Evolutionary conservation across 495 filamentous ascomycete genomes (phyloP), one percentile per base, ranked within the genome.

Genomic region (Lophiostoma macrostomum): DNA sequence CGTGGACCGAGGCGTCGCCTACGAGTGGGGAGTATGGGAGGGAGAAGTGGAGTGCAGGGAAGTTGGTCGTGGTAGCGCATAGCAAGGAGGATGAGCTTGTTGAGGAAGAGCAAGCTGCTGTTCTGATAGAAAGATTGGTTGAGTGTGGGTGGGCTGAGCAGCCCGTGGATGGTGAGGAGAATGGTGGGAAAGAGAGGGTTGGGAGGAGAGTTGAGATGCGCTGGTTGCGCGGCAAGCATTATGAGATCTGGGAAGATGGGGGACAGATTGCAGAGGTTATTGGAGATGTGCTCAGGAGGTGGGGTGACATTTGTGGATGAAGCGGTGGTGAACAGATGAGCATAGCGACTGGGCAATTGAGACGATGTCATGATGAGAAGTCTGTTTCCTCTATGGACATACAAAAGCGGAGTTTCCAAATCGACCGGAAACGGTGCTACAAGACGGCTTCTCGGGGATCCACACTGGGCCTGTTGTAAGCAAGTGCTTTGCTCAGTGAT

Each of bases 31-130:
- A 41, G 42, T 72, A 47, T 58, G 73, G 22, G 56, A 73, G 30
- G 65, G 66, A 56, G 60, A 60, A 71, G 8, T 73, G 76, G 77
- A 55, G 55, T 27, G 51, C 67, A 41, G 69, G 78, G 19, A 67
- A 64, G 30, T 58, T 80, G 24, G 76, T 78, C 35, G 73, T 86
- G 18, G 56, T 90, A 41, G 79, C 73, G 14, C 75, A 82, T 38
- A 86, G 83, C 25, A 53, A 58, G 5, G 76, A 77, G 7, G 85
- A 90, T 69, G 75, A 75, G 50, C 60, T 87, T 60, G 81, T 83
- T 48, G 77, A 80, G 66, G 62, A 44, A 71, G 73, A 67, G 44
- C 82, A 83, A 70, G 67, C 63, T 5, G 70, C 73, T 46, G 62
- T 46, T 25, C 74, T 87, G 79, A 51, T 76, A 20, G 36, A 45